Base-by-base conservation (phyloP, 1,284 basidiomycete genomes). In the Inonotus hispidus region DNA sequence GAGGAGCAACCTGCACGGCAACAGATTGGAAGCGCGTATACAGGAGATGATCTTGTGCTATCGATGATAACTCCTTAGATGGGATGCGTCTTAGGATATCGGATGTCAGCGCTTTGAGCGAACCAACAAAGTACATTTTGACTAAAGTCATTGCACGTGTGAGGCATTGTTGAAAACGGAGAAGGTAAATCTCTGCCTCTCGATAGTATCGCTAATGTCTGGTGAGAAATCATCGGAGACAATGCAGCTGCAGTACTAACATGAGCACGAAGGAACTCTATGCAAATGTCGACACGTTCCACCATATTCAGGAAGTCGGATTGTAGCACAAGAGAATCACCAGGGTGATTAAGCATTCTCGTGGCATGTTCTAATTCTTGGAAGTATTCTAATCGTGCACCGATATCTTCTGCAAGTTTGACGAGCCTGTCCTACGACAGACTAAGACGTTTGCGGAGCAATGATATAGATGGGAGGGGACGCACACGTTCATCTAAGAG, bases 121-220 rank as follows among this genome's bases (percentile, higher is more conserved):
- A 87, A 3, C 89, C 88, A 23, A 95, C 86, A 68, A 96, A 95
- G 74, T 90, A 93, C 83, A 97, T 93, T 71, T 92, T 95, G 75
- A 97, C 93, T 56, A 98, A 79, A 0, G 93, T 96, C 94, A 97
- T 96, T 23, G 93, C 91, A 38, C 95, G 85, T 0, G 92, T 95
- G 82, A 97, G 87, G 72, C 95, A 97, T 74, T 97, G 95, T 69
- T 95, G 93, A 74, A 95, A 97, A 25, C 95, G 86, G 21, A 98
- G 80, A 8, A 96, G 78, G 71, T 96, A 97, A 19, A 97, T 78
- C 68, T 96, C 93, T 10, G 93, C 87, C 75, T 97, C 95, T 67
- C 83, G 83, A 75, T 88, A 97, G 71, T 94, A 87, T 66, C 92
- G 83, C 93, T 97, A 68, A 32, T 52, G 29, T n/a, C 14, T 32